Base-by-base conservation (phyloP, 805 yeast species). In the Wickerhamomyces xylosicus region DNA sequence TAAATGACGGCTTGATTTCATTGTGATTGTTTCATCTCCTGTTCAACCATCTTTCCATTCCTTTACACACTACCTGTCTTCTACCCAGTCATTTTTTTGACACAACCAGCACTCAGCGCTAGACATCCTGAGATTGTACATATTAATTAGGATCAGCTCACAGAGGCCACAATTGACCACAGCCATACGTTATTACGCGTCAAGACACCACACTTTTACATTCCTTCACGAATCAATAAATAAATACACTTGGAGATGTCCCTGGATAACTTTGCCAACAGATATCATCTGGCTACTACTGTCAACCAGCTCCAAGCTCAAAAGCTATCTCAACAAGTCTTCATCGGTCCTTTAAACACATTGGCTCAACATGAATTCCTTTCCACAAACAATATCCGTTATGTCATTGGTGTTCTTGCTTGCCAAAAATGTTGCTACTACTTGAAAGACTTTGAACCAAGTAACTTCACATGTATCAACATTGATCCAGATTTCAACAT, bases 301-400 rank as follows among this genome's bases (percentile, higher is more conserved):
- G 45, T 50, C 15, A 49, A 52, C 45, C 58, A 54, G 33, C 43
- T 54, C 10, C 54, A 54, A 31, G 69, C 75, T 3, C 75, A 70
- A 48, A 59, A 56, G 41, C 41, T 72, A 15, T 52, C 63, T 9
- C 59, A 61, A 16, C 54, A 61, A 34, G 51, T 71, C 3, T 69
- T 66, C 59, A 56, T 72, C 22, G 77, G 78, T 2, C 73, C 77
- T 2, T 45, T 68, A 39, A 57, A 66, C 37, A 58, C 66, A 1
- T 50, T 68, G n/a, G 56, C 63, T 1, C 65, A 67, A 47, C 46
- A 49, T 8, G 58, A 55, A 8, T 63, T 66, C 38, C 46, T 72
- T 9, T 38, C 42, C 16, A 47, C 52, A n/a, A 55, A 65, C 40
- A 66, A 67, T 43, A 63, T 71, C 43, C 58, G 53, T 39, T 60